phyloP scores from a whole-genome alignment of 495 filamentous ascomycete species.

The Aspergillus steynii region DNA sequence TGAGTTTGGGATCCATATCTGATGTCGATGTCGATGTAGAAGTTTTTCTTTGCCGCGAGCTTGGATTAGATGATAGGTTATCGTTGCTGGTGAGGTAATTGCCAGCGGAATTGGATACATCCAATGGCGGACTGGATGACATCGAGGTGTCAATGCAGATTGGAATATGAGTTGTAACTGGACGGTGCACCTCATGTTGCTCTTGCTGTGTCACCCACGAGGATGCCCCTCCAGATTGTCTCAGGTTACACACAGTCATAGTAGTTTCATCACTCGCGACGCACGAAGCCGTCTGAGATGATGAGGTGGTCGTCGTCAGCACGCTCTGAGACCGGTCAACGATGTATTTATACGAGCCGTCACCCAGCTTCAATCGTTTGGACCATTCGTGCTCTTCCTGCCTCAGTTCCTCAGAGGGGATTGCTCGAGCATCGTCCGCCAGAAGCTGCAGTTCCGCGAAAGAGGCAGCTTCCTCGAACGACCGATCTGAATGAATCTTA shows the following conservation, averaged over 20 bases:
- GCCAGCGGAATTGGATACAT: not conserved
- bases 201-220: not conserved
- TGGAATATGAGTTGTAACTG: slow-evolving; percentile 4
- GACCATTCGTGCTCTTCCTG: slow-evolving; percentile 57
- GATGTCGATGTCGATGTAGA: not conserved
- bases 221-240: not conserved
- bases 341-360: slow-evolving; percentile 32
- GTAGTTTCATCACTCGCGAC: no score
- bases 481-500: slow-evolving; percentile 62
- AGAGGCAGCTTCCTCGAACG: slow-evolving; percentile 54
- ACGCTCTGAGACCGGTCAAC: slow-evolving; percentile 27
- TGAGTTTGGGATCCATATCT: not conserved
- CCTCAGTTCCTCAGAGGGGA: slow-evolving; percentile 40
- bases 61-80: slow-evolving; percentile 27
- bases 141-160: slow-evolving; percentile 28
- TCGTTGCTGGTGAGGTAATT: slow-evolving; percentile 26
- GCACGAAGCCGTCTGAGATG: not conserved
- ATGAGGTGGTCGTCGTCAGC: slow-evolving; percentile 21
- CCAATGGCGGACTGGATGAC: not conserved
- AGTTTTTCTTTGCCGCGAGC: slow-evolving; percentile 10
- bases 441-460: slow-evolving; percentile 57
- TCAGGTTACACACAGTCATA: not conserved
- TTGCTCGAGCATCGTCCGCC: slow-evolving; percentile 48
- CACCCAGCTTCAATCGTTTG: slow-evolving; percentile 51
- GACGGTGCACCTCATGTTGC: not conserved